A percentile compares a stretch with the other conserved stretches of the same genome.
phyloP scores from a whole-genome alignment of 1,284 basidiomycete species.

The Trametes pubescens region DNA sequence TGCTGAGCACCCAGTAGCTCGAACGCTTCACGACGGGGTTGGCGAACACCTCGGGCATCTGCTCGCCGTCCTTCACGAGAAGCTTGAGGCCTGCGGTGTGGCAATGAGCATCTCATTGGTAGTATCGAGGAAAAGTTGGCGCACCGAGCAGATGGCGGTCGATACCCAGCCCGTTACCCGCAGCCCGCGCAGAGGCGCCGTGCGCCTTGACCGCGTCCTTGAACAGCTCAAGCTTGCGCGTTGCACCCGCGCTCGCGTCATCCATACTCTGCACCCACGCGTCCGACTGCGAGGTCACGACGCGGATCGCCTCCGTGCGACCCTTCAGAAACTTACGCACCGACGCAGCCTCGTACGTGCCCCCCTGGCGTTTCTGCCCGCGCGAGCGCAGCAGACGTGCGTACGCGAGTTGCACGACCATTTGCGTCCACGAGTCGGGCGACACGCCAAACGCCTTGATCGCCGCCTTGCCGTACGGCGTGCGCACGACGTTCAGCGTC shows the following conservation, averaged over 20 bases:
- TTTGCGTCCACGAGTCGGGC: slow-evolving; percentile 94
- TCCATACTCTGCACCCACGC: slow-evolving; percentile 83
- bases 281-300: slow-evolving; percentile 76
- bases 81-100: slow-evolving; percentile 67
- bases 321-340: slow-evolving; percentile 87
- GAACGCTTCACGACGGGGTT: slow-evolving; percentile 77
- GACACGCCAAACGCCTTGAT: slow-evolving; percentile 88
- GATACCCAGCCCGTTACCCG: slow-evolving; percentile 79
- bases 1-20: slow-evolving; percentile 80
- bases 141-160: slow-evolving; percentile 86
- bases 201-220: slow-evolving; percentile 76
- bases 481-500: slow-evolving; percentile 70
- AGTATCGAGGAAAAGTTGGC: slow-evolving; percentile 25
- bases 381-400: slow-evolving; percentile 61
- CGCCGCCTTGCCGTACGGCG: slow-evolving; percentile 85
- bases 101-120: neutral
- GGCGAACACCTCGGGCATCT: slow-evolving; percentile 69
- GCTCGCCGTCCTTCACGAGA: slow-evolving; percentile 66
- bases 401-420: slow-evolving; percentile 89
- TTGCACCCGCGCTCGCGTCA: slow-evolving; percentile 46
- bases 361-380: slow-evolving; percentile 56
- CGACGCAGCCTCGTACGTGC: slow-evolving; percentile 90
- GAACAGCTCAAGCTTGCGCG: slow-evolving; percentile 67
- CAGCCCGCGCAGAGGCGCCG: slow-evolving; percentile 71
- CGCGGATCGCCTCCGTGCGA: slow-evolving; percentile 88